Percentiles rank a stretch among this genome's conserved stretches.
Conservation (phyloP, 371 early-diverging fungal genomes). For the Phascolomyces articulosus region DNA sequence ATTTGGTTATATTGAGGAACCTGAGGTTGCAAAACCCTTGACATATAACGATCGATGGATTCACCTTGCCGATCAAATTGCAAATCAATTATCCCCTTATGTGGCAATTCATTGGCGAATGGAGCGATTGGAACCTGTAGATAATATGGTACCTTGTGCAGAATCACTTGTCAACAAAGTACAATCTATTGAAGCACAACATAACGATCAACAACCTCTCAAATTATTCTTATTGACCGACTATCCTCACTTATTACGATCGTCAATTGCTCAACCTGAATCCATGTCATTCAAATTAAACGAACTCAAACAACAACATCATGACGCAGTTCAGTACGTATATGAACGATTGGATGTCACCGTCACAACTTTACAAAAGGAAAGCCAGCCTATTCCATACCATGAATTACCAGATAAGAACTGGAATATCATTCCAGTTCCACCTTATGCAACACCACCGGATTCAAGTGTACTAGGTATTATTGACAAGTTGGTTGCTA, state of each 20-base stretch:
- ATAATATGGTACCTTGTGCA: constrained; percentile 47
- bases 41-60: constrained; percentile 36
- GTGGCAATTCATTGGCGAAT: constrained; percentile 58
- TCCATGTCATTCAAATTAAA: constrained; percentile 39
- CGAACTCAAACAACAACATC: constrained; percentile 37
- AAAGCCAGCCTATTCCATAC: constrained; percentile 61
- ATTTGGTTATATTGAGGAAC: constrained; percentile 37
- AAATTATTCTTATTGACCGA: constrained; percentile 46
- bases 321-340: constrained; percentile 40
- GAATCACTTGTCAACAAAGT: constrained; percentile 32
- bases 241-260: constrained; percentile 45
- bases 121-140: constrained; percentile 48
- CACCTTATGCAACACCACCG: constrained; percentile 18
- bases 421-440: constrained; percentile 40
- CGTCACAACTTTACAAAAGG: constrained; percentile 24
- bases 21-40: constrained; percentile 31
- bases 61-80: constrained; percentile 35
- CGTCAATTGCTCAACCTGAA: constrained; percentile 38
- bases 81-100: constrained; percentile 38
- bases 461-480: constrained; percentile 47
- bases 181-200: constrained; percentile 10
- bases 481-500: constrained; percentile 51
- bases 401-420: constrained; percentile 79
- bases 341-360: constrained; percentile 37
- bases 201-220: constrained; percentile 10